Percentiles rank a stretch among this genome's conserved stretches.
phyloP scores from a whole-genome alignment of 177 flowering plant species.

The Tripterygium wilfordii region DNA sequence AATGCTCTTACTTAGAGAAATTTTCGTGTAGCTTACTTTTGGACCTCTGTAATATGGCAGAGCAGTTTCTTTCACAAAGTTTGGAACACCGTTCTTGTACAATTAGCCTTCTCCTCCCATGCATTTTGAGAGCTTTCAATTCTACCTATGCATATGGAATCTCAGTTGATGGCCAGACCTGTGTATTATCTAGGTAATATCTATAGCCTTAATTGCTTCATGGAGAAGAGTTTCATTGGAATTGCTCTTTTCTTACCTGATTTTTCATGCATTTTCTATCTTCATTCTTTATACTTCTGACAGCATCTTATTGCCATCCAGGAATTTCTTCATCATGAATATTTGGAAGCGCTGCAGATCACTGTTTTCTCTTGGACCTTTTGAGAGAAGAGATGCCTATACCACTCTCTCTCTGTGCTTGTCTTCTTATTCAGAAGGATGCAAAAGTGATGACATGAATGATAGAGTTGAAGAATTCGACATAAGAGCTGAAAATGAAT shows the following conservation, averaged over 20 bases:
- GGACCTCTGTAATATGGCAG: conserved; percentile 55
- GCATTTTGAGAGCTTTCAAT: conserved; percentile 53
- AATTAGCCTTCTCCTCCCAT: conserved; percentile 56
- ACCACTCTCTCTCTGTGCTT: conserved; percentile 57
- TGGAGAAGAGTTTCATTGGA: too few species aligned
- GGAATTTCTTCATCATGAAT: conserved; percentile 42
- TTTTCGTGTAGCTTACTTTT: conserved; percentile 51
- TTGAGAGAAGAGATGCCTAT: conserved; percentile 84
- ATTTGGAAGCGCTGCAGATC: conserved; percentile 71
- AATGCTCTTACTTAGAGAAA: conserved; percentile 19
- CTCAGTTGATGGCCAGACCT: conserved; percentile 26
- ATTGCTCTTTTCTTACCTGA: too few species aligned
- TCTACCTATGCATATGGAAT: conserved; percentile 29
- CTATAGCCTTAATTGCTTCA: conserved; percentile 6
- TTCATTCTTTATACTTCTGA: not conserved
- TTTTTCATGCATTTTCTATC: not conserved
- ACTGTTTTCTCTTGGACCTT: conserved; percentile 55
- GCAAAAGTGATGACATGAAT: conserved; percentile 16
- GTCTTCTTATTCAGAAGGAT: conserved; percentile 30
- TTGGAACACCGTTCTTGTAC: conserved; percentile 62
- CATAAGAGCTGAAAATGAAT: conserved; percentile 46
- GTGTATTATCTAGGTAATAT: conserved; percentile 49
- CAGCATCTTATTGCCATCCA: conserved; percentile 20
- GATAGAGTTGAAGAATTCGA: conserved; percentile 41
- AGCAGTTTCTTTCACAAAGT: conserved; percentile 54